A percentile compares a stretch with the other conserved stretches of the same genome.
phyloP scores from a whole-genome alignment of 2,329 filamentous ascomycete species.

The Seiridium unicorne region DNA sequence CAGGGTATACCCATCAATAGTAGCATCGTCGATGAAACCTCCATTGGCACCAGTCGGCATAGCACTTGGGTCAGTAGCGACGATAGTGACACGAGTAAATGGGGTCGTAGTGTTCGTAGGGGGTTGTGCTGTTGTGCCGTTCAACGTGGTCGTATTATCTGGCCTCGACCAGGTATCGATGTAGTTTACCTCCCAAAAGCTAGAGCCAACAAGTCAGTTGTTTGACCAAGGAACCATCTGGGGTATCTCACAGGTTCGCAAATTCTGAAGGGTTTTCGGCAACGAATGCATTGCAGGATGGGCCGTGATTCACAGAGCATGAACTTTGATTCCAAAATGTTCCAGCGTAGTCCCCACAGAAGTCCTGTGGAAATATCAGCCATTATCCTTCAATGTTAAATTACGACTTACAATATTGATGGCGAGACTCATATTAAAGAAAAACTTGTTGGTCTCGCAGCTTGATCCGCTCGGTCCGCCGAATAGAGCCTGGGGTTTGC shows the following conservation, averaged over 20 bases:
- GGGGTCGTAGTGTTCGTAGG: slow-evolving; percentile 1
- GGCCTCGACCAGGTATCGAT: slow-evolving; percentile 43
- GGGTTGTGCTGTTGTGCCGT: neutral
- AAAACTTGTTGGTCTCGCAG: slow-evolving; percentile 67
- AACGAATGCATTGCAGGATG: slow-evolving; percentile 46
- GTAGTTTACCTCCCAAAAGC: slow-evolving; percentile 54
- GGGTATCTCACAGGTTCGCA: slow-evolving; percentile 29
- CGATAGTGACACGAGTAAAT: slow-evolving; percentile 20
- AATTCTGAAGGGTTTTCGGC: slow-evolving; percentile 43
- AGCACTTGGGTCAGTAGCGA: slow-evolving; percentile 16
- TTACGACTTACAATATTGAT: slow-evolving; percentile 57
- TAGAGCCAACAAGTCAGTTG: slow-evolving; percentile 12
- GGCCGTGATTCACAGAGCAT: slow-evolving; percentile 28
- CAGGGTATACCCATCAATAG: slow-evolving; percentile 18
- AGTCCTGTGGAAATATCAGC: slow-evolving; percentile 42
- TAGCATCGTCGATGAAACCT: slow-evolving; percentile 12
- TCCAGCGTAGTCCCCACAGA: slow-evolving; percentile 75
- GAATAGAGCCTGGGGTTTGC: slow-evolving; percentile 66
- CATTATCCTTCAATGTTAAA: neutral
- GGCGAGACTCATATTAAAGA: slow-evolving; percentile 68
- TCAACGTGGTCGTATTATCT: neutral
- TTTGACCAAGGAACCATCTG: no score
- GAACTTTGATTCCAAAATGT: slow-evolving; percentile 42
- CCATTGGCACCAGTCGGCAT: slow-evolving; percentile 16
- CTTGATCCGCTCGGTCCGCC: slow-evolving; percentile 48